Percentiles rank a stretch among this genome's conserved stretches.
These are phyloP conservation scores for Plenodomus biglobosus DNA, from an alignment of 2,329 filamentous ascomycete genomes.

Conservation along the genomic window DNA sequence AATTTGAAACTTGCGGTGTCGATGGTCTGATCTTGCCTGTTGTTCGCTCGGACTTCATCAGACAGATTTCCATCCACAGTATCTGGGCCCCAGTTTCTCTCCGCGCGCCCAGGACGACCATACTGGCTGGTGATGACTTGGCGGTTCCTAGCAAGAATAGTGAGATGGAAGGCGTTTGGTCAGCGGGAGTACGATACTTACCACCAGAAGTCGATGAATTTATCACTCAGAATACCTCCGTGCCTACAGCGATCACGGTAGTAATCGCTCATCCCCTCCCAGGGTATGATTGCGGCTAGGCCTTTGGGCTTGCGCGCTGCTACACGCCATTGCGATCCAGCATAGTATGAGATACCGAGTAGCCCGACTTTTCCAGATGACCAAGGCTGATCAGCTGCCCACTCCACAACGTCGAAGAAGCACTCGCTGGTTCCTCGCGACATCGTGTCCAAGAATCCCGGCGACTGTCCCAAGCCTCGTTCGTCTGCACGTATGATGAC, in stretches of 20 bases:
- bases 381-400: slow-evolving; percentile 55
- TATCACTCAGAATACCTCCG: slow-evolving; percentile 43
- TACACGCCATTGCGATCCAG: slow-evolving; percentile 58
- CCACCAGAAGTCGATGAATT: slow-evolving; percentile 60
- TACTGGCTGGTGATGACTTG: slow-evolving; percentile 71
- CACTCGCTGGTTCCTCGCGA: slow-evolving; percentile 54
- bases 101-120: slow-evolving; percentile 55
- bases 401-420: slow-evolving; percentile 56
- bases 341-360: slow-evolving; percentile 56
- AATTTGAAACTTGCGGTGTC: slow-evolving; percentile 52
- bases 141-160: slow-evolving; percentile 53
- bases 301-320: slow-evolving; percentile 56
- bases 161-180: background rate
- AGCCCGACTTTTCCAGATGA: slow-evolving; percentile 55
- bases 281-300: slow-evolving; percentile 55
- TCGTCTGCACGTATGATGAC: slow-evolving; percentile 52
- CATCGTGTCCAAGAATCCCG: slow-evolving; percentile 57
- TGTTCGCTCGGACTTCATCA: slow-evolving; percentile 54
- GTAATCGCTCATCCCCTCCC: slow-evolving; percentile 60
- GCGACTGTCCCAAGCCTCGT: slow-evolving; percentile 55
- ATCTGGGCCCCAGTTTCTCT: slow-evolving; percentile 56
- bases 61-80: slow-evolving; percentile 62
- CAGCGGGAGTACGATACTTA: slow-evolving; percentile 2
- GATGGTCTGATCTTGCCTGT: slow-evolving; percentile 47
- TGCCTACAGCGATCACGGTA: slow-evolving; percentile 52